Evolutionary conservation across 1,284 basidiomycete species (phyloP).

Genomic region (Spongispora temasekensis): DNA sequence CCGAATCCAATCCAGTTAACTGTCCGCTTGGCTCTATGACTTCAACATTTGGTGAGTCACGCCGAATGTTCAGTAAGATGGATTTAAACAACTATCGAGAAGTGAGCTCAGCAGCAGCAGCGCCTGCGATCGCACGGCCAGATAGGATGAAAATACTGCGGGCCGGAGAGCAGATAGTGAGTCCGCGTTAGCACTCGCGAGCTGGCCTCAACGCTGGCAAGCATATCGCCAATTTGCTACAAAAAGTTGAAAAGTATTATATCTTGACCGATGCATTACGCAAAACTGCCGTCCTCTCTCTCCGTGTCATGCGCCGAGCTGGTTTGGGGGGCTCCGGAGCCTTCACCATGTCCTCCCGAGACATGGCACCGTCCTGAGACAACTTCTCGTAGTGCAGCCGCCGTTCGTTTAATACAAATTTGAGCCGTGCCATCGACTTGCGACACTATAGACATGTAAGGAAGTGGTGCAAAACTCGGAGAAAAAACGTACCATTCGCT

Average conservation of each 20-base stretch:
- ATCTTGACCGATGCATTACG: slow-evolving; percentile 14
- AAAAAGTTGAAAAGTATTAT: too few species aligned
- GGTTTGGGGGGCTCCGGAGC: slow-evolving; percentile 16
- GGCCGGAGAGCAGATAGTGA: too few species aligned
- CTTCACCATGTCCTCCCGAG: slow-evolving; percentile 20
- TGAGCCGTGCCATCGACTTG: slow-evolving; percentile 97
- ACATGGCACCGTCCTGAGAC: slow-evolving; percentile 39
- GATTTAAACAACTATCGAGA: too few species aligned
- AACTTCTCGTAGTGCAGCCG: slow-evolving; percentile 80
- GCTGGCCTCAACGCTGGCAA: too few species aligned
- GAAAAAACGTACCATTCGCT: slow-evolving; percentile 40
- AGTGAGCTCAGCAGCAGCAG: too few species aligned
- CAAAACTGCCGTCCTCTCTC: slow-evolving; percentile 21
- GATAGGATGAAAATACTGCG: too few species aligned
- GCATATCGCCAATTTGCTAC: too few species aligned
- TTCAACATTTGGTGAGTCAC: background rate
- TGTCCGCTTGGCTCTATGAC: background rate
- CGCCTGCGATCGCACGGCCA: too few species aligned
- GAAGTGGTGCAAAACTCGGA: background rate
- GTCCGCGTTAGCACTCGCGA: too few species aligned
- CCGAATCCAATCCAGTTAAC: slow-evolving; percentile 8
- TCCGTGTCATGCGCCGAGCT: slow-evolving; percentile 23
- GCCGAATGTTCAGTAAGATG: too few species aligned
- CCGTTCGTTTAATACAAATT: slow-evolving; percentile 91
- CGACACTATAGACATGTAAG: slow-evolving; percentile 60